A percentile compares a stretch with the other conserved stretches of the same genome.
Conservation (phyloP, 352 stramenopile species). For the Phytophthora hybrid region DNA sequence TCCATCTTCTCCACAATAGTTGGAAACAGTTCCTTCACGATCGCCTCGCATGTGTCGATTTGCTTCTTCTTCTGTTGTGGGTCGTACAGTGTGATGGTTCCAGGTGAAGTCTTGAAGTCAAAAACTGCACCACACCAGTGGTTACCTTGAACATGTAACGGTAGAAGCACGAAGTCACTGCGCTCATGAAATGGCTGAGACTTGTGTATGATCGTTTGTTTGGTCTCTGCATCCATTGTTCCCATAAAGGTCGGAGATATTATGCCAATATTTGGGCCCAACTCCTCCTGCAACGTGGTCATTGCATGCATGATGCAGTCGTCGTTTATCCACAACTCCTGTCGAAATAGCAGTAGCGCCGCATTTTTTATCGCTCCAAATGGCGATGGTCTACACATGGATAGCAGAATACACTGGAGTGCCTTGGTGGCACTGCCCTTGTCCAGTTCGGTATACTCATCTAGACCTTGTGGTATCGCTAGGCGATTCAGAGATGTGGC, state of each 20-base stretch:
- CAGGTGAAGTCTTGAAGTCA: neutral
- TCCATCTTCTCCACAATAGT: neutral
- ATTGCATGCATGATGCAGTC: neutral
- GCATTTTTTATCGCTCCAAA: neutral
- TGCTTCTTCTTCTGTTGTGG: neutral
- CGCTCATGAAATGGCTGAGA: too few species aligned
- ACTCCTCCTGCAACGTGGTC: neutral
- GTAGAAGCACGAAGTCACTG: neutral
- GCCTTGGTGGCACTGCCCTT: neutral
- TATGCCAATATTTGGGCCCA: neutral
- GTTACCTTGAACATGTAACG: neutral
- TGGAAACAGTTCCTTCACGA: neutral
- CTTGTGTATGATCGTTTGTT: too few species aligned
- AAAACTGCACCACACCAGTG: neutral
- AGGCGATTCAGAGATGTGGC: neutral
- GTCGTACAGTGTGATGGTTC: neutral
- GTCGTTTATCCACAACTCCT: neutral
- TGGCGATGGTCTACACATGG: neutral
- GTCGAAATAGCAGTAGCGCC: neutral
- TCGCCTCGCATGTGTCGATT: neutral
- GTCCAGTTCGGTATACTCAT: neutral
- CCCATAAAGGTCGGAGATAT: neutral
- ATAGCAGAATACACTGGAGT: neutral
- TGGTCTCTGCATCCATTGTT: neutral
- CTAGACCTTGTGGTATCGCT: neutral